Evolutionary conservation across 371 early-diverging fungal species (phyloP).

Genomic region (Mucor velutinosus): DNA sequence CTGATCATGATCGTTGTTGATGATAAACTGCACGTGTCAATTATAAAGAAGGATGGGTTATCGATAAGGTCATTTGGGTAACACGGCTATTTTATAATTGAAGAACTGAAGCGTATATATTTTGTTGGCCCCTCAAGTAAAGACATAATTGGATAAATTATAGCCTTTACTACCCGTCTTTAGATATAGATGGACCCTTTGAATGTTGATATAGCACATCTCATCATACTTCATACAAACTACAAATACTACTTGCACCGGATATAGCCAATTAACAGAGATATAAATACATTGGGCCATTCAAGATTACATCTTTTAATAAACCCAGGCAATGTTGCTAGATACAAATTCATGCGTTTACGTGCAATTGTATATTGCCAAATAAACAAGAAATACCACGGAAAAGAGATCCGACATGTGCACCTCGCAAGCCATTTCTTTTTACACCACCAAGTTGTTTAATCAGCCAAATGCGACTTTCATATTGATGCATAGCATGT

Average conservation of each 20-base stretch:
- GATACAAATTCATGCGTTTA: too few species aligned
- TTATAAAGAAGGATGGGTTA: not conserved
- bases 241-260: not conserved
- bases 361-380: too few species aligned
- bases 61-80: slow-evolving; percentile 3
- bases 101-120: not conserved
- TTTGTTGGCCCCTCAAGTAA: not conserved
- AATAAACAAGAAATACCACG: too few species aligned
- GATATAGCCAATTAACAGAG: too few species aligned
- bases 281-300: too few species aligned
- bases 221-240: not conserved
- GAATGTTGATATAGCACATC: not conserved
- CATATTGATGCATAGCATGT: too few species aligned
- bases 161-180: not conserved
- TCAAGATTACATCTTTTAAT: too few species aligned
- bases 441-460: too few species aligned
- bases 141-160: not conserved
- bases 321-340: too few species aligned
- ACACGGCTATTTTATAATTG: not conserved
- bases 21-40: not conserved
- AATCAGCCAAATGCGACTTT: too few species aligned
- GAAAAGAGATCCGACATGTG: too few species aligned
- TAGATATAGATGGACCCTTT: not conserved
- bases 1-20: not conserved
- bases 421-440: too few species aligned